These are phyloP conservation scores for Arxiozyma bovina DNA, from an alignment of 1,139 yeast species.

Conservation along the genomic window DNA sequence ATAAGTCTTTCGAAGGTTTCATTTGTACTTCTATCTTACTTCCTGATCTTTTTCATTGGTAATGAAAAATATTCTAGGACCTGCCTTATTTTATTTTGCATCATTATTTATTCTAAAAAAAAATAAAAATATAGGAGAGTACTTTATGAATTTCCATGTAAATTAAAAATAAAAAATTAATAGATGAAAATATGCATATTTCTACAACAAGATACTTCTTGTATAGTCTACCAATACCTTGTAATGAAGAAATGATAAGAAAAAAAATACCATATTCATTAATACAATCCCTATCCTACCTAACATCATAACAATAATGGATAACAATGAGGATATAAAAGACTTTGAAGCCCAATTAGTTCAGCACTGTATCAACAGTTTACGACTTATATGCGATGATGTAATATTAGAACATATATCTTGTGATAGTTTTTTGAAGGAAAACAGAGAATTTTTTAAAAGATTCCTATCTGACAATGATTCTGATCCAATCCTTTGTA, in stretches of 20 bases:
- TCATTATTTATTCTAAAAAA: no score
- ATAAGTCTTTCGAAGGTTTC: no score
- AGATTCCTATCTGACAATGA: not conserved
- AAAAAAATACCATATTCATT: not conserved
- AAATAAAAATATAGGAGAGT: no score
- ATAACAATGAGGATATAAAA: not conserved
- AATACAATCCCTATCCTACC: conserved; percentile 4
- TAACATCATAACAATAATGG: not conserved
- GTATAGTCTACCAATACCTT: no score
- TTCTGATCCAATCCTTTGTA: not conserved
- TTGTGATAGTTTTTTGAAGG: not conserved
- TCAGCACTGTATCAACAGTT: not conserved
- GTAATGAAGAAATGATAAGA: no score
- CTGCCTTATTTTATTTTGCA: not conserved
- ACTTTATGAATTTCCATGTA: no score
- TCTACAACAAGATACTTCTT: no score
- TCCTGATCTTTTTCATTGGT: not conserved
- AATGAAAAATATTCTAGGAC: not conserved
- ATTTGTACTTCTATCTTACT: not conserved
- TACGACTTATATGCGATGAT: not conserved
- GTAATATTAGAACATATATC: not conserved
- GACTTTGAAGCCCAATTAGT: not conserved
- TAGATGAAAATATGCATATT: no score
- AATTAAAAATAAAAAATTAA: no score
- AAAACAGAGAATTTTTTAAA: not conserved